phyloP scores from a whole-genome alignment of 2,329 filamentous ascomycete genomes.

The Colletotrichum godetiae region DNA sequence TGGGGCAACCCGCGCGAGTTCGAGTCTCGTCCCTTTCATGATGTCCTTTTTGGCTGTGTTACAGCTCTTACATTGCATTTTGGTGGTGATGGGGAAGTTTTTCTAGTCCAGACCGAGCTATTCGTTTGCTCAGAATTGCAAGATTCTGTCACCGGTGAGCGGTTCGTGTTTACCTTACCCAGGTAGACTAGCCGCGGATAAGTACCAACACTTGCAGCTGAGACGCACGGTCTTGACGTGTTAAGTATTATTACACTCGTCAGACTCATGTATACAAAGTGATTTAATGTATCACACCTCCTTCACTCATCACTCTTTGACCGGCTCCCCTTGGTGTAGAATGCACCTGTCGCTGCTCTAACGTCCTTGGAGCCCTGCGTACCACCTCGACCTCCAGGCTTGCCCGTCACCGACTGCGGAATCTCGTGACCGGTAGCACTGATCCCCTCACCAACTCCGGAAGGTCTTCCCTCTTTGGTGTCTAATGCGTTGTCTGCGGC shows the following conservation, averaged over 20 bases:
- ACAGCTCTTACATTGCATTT: background rate
- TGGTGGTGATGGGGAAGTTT: fast-evolving
- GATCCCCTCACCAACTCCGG: slow-evolving; percentile 11
- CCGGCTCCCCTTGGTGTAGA: background rate
- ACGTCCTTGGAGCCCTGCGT: slow-evolving; percentile 19
- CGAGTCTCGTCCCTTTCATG: slow-evolving; percentile 19
- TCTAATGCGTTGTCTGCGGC: slow-evolving; percentile 9
- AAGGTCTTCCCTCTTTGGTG: slow-evolving; percentile 3
- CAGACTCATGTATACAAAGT: no score
- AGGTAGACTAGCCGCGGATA: no score
- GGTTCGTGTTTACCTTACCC: no score
- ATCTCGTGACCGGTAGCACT: slow-evolving; percentile 6
- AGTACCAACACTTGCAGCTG: no score
- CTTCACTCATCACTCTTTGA: background rate
- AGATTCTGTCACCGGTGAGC: no score
- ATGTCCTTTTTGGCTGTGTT: fast-evolving
- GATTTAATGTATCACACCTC: fast-evolving
- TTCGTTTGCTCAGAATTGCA: background rate
- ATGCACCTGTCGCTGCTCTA: background rate
- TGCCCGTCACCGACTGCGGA: slow-evolving; percentile 11
- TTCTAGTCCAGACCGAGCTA: no score
- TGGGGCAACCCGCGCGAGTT: slow-evolving; percentile 22
- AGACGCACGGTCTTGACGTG: fast-evolving
- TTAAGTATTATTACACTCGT: no score
- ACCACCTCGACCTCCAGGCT: slow-evolving; percentile 17